These are phyloP conservation scores for Byssoonygena ceratinophila DNA, from an alignment of 2,329 filamentous ascomycete genomes.

Conservation along the genomic window DNA sequence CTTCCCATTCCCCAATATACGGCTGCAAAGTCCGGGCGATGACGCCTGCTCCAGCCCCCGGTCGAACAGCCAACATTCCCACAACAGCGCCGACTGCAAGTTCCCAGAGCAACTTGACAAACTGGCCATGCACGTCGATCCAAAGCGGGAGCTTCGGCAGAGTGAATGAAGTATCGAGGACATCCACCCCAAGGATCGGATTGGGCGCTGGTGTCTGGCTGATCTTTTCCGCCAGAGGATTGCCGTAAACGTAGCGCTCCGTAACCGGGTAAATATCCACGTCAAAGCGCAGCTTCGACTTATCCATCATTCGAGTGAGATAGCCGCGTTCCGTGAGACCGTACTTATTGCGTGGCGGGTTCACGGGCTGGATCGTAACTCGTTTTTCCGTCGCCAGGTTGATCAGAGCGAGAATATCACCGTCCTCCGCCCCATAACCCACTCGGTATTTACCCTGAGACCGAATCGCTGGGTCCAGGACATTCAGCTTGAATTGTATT, in stretches of 20 bases:
- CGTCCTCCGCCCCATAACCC: conserved; percentile 33
- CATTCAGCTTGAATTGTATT: conserved; percentile 32
- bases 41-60: conserved; percentile 29
- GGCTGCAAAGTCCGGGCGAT: conserved; percentile 33
- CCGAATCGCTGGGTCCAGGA: conserved; percentile 33
- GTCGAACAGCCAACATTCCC: conserved; percentile 33
- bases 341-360: conserved; percentile 36
- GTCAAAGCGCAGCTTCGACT: conserved; percentile 33
- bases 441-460: conserved; percentile 25
- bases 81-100: conserved; percentile 33
- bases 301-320: conserved; percentile 39
- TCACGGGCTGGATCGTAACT: conserved; percentile 29
- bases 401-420: conserved; percentile 35
- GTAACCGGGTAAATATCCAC: conserved; percentile 31
- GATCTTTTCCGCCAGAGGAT: conserved; percentile 25
- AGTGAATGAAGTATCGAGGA: not conserved
- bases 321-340: conserved; percentile 40
- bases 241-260: conserved; percentile 32
- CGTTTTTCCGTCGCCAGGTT: conserved; percentile 33
- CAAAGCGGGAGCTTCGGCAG: conserved; percentile 36
- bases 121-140: conserved; percentile 39
- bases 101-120: conserved; percentile 34
- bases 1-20: conserved; percentile 35
- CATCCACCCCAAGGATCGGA: conserved; percentile 17
- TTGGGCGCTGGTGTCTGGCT: conserved; percentile 22